Evolutionary conservation across 2,329 filamentous ascomycete species (phyloP).

Genomic region (Diaporthe citriasiana): DNA sequence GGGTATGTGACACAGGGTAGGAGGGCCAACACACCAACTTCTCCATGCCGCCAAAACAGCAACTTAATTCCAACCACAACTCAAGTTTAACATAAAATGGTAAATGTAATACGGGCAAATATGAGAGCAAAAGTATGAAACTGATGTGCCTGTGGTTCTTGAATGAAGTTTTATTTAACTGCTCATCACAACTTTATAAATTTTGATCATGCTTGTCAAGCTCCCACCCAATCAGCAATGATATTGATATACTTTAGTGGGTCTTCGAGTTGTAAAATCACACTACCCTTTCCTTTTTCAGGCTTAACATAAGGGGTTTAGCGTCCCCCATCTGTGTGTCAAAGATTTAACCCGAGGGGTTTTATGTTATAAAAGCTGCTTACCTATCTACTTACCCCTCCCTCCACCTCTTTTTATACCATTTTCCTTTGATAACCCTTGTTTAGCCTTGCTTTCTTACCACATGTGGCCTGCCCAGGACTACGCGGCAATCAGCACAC

Average conservation of each 20-base stretch:
- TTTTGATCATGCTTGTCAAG: not conserved
- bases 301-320: not conserved
- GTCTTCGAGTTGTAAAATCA: not conserved
- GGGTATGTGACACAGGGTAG: not conserved
- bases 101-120: not conserved
- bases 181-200: not conserved
- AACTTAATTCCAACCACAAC: not conserved
- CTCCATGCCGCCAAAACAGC: not conserved
- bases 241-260: not conserved
- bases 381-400: constrained; percentile 22
- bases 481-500: not conserved
- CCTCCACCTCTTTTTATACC: not conserved
- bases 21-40: not conserved
- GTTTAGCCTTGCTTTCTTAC: not conserved
- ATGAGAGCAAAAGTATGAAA: too few relatives aligned
- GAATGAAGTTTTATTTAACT: not conserved
- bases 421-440: constrained; percentile 13
- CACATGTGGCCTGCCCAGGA: not conserved
- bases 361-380: not conserved
- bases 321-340: not conserved
- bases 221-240: not conserved
- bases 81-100: not conserved
- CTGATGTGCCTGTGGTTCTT: not conserved
- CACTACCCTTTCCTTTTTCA: not conserved
- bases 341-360: not conserved